Evolutionary conservation across 495 filamentous ascomycete species (phyloP).

Genomic region (Trichocladium uniseriatum): DNA sequence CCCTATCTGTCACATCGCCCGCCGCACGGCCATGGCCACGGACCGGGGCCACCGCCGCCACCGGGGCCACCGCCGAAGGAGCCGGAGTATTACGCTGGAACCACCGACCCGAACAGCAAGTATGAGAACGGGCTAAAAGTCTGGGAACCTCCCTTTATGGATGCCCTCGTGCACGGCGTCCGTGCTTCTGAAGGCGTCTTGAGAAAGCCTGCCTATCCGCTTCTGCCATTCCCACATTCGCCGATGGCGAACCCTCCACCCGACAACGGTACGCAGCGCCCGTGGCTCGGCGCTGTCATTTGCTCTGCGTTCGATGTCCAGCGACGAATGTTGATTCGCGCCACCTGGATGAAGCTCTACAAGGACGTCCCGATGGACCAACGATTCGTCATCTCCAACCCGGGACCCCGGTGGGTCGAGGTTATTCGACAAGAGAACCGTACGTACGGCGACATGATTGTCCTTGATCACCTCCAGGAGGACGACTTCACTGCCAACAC

Average conservation of each 20-base stretch:
- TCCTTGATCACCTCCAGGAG: slow-evolving; percentile 2
- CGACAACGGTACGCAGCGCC: not conserved
- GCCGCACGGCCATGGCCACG: not conserved
- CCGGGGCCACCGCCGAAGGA: not conserved
- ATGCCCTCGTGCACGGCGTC: not conserved
- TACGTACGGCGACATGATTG: slow-evolving; percentile 5
- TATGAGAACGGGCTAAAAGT: not conserved
- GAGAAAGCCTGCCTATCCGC: slow-evolving; percentile 2
- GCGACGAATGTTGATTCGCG: slow-evolving; percentile 6
- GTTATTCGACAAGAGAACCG: slow-evolving; percentile 1
- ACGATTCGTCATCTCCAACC: slow-evolving; percentile 5
- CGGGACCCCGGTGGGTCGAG: not conserved
- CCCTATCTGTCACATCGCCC: not conserved
- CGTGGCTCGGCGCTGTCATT: slow-evolving; percentile 7
- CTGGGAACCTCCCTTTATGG: slow-evolving; percentile 1
- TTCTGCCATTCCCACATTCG: not conserved
- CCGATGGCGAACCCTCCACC: not conserved
- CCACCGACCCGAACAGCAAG: no score
- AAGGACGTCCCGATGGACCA: slow-evolving; percentile 3
- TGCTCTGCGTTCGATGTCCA: slow-evolving; percentile 1
- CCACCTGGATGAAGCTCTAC: slow-evolving; percentile 6
- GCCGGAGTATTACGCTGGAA: no score
- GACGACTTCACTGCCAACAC: slow-evolving; percentile 6
- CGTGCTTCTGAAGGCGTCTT: not conserved
- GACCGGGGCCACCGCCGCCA: not conserved